Percentiles rank a stretch among this genome's conserved stretches.
Conservation (phyloP, 768 basidiomycete genomes). For the Tulasnella sp. region DNA sequence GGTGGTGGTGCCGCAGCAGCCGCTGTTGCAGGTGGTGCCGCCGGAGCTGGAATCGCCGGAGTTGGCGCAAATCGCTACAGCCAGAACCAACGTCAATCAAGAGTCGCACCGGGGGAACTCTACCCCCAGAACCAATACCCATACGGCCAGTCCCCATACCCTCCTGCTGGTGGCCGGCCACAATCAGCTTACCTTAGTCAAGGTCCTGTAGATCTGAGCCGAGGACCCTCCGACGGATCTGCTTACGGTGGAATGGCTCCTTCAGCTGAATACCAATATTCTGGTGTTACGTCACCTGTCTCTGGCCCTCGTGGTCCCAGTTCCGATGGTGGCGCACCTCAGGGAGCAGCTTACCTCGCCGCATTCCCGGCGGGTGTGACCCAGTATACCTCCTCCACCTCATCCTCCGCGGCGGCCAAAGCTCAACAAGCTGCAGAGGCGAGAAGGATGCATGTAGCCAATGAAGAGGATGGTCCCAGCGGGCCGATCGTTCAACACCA, state of each 20-base stretch:
- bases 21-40: background rate
- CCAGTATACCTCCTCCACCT: background rate
- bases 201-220: background rate
- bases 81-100: background rate
- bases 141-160: background rate
- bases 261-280: background rate
- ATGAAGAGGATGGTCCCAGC: background rate
- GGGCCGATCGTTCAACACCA: constrained; percentile 2
- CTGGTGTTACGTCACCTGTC: background rate
- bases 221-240: constrained; percentile 2
- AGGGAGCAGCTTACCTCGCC: background rate
- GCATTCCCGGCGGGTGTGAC: background rate
- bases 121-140: background rate
- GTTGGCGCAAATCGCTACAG: background rate
- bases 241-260: background rate
- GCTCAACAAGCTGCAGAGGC: background rate
- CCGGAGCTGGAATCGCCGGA: background rate
- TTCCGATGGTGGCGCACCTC: background rate
- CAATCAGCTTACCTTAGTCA: background rate
- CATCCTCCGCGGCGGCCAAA: background rate
- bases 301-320: background rate
- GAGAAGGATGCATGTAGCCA: background rate
- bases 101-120: background rate
- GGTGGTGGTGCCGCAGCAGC: background rate
- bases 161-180: background rate